Base-by-base conservation (phyloP, 2,329 filamentous ascomycete species). In the Teratosphaeria epicoccoides region DNA sequence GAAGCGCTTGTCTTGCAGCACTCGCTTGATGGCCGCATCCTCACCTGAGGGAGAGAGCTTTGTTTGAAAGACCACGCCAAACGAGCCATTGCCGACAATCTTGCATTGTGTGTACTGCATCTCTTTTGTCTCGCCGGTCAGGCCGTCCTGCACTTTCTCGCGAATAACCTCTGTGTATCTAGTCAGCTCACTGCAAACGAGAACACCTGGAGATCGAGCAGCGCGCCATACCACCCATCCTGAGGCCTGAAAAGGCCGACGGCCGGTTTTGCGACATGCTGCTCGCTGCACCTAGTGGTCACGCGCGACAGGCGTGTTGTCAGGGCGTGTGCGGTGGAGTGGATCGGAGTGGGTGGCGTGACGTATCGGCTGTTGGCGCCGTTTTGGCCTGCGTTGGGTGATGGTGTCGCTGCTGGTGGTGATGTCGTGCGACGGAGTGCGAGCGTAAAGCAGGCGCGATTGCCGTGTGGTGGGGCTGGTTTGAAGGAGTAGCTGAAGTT, bases 51-150 rank as follows among this genome's bases (percentile, higher is more conserved):
- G 93, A 55, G 91, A 91, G 65, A 98, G 81, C 76, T 97, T 97
- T 52, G 93, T 98, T 76, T 98, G 93, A 72, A 98, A 98, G 59
- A 98, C 93, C 48, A 98, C 91, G 59, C 93, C 93, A 63, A 98
- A 98, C 29, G 91, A 97, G 61, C 93, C 93, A 75, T 98, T 98
- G 70, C 93, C 93, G 47, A 98, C 93, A 66, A 98, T 97, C 76
- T 98, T 98, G 78, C 91, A 97, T 70, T 97, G 93, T 52, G 93
- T 97, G 73, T 98, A 98, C 70, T 95, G 88, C 74, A 98, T 83
- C 66, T 98, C 93, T 71, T 88, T 85, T 65, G 89, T 95, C 71
- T 98, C 93, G 64, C 93, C 93, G 12, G 93, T 98, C 61, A 95
- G 77, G 69, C 93, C 93, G 78, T 98, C 93, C 72, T 98, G 93